Conservation (phyloP, 78 protist genomes). For the Speleostelium caveatum region DNA sequence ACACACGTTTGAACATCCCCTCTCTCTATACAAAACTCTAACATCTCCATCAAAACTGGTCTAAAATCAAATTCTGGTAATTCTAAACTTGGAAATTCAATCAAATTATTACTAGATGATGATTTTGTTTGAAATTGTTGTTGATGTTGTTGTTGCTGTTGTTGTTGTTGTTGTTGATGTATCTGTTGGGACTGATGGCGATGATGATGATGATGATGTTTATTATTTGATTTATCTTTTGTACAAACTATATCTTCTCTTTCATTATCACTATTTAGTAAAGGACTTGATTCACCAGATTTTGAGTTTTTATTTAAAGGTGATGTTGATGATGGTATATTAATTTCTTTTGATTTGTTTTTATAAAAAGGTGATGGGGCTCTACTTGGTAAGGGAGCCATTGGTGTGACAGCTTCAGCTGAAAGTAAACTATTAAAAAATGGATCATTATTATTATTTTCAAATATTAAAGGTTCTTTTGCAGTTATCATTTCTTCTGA, state of each 20-base stretch:
- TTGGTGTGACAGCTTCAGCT: conserved; percentile 78
- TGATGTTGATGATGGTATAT: background rate
- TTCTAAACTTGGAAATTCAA: conserved; percentile 1
- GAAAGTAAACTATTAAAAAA: conserved; percentile 18
- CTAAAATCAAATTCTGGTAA: conserved; percentile 36
- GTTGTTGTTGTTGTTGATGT: background rate
- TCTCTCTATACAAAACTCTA: conserved; percentile 53
- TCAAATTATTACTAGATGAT: background rate
- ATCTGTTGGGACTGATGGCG: too few relatives aligned
- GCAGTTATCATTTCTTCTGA: conserved; percentile 17
- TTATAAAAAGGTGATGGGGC: conserved; percentile 3
- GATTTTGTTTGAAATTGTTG: background rate
- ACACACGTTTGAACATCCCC: conserved; percentile 81
- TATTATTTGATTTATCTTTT: background rate
- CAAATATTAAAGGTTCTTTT: conserved; percentile 13
- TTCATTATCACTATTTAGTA: background rate
- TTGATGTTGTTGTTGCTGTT: background rate
- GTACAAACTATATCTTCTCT: background rate
- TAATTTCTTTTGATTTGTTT: background rate
- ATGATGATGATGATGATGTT: background rate
- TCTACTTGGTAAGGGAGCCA: conserved; percentile 55
- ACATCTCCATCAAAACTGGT: conserved; percentile 50
- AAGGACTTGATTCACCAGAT: background rate
- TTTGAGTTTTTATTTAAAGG: too few relatives aligned
- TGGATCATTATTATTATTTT: conserved; percentile 18